phyloP scores from a whole-genome alignment of 2,329 filamentous ascomycete species.

The Paraconiothyrium sp. region DNA sequence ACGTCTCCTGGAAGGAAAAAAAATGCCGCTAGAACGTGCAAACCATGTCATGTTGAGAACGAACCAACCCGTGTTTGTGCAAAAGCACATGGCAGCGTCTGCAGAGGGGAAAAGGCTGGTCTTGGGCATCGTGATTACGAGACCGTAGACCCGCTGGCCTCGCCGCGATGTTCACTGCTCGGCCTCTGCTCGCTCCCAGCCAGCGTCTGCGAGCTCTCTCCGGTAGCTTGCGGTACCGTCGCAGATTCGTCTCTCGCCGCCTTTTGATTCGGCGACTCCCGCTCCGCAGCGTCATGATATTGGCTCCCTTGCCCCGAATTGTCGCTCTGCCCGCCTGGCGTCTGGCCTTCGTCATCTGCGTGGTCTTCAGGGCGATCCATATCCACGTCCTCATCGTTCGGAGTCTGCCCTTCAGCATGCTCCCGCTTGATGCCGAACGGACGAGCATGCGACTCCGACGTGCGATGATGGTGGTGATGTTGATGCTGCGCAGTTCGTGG shows the following conservation, averaged over 20 bases:
- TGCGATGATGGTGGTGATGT: conserved; percentile 23
- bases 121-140: not conserved
- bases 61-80: no score
- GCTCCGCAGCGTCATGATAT: conserved; percentile 26
- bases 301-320: conserved; percentile 26
- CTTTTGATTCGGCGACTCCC: conserved; percentile 5
- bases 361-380: conserved; percentile 35
- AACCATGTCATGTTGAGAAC: no score
- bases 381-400: conserved; percentile 29
- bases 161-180: not conserved
- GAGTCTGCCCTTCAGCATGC: conserved; percentile 22
- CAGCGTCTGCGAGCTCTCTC: conserved; percentile 14
- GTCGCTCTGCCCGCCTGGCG: conserved; percentile 29
- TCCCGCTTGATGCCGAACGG: conserved; percentile 37
- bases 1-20: no score
- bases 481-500: conserved; percentile 28
- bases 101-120: no score
- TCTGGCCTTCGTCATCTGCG: conserved; percentile 33
- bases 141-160: not conserved
- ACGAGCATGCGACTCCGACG: conserved; percentile 13
- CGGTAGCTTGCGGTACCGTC: not conserved
- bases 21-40: no score
- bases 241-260: not conserved
- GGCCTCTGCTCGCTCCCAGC: not conserved
- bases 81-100: no score